These are phyloP conservation scores for Dactylella cylindrospora DNA, from an alignment of 2,329 filamentous ascomycete species.

Conservation along the genomic window DNA sequence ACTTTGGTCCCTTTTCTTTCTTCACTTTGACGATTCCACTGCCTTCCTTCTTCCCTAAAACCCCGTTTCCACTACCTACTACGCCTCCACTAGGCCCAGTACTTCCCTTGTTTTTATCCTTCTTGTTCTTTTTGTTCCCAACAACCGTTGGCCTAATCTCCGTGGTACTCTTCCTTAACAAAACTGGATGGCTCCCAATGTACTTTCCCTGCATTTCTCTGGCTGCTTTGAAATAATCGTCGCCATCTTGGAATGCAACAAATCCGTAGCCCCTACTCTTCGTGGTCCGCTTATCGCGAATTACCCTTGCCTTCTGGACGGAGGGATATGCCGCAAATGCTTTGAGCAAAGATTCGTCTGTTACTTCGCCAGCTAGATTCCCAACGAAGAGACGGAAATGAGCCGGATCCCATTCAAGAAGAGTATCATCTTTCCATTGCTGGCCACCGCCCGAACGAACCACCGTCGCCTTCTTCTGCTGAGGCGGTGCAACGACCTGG, in stretches of 20 bases:
- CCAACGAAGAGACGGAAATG: conserved; percentile 95
- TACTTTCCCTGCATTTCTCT: conserved; percentile 99
- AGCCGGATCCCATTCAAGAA: conserved; percentile 93
- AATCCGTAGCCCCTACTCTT: conserved; percentile 98
- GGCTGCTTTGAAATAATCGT: conserved; percentile 93
- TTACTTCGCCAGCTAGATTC: conserved; percentile 95
- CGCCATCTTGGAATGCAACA: conserved; percentile 89
- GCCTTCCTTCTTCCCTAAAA: conserved; percentile 29
- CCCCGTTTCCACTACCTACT: not conserved
- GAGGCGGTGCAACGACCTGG: conserved; percentile 55
- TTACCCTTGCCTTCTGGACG: conserved; percentile 86
- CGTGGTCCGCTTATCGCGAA: conserved; percentile 91
- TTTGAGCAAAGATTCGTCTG: conserved; percentile 91
- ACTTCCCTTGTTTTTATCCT: conserved; percentile 43
- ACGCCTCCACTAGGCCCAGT: conserved; percentile 4
- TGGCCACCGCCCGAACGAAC: conserved; percentile 85
- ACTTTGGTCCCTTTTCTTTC: conserved; percentile 42
- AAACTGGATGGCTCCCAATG: conserved; percentile 92
- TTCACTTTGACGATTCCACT: conserved; percentile 28
- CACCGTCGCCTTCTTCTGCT: conserved; percentile 78
- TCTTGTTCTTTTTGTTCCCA: conserved; percentile 62
- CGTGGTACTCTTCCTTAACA: conserved; percentile 83
- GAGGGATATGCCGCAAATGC: conserved; percentile 87
- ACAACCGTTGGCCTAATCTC: conserved; percentile 79
- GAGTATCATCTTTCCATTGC: conserved; percentile 82